These are phyloP conservation scores for Nakaseomyces bracarensis DNA, from an alignment of 1,139 yeast species.

Conservation along the genomic window DNA sequence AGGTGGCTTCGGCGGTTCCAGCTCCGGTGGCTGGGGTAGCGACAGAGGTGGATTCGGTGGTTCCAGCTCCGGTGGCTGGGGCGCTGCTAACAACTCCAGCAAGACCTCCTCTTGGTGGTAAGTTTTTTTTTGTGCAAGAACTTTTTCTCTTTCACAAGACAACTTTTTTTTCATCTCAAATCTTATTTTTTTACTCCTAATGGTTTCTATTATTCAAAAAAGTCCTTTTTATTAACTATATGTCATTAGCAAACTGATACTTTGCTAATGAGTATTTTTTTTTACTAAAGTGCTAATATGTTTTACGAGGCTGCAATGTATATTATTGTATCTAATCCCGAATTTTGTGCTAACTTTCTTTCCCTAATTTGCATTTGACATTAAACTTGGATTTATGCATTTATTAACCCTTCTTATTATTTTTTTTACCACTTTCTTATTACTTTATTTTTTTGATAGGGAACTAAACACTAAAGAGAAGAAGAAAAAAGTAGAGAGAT, in stretches of 20 bases:
- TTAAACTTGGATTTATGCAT: not conserved
- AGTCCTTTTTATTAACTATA: slow-evolving; percentile 10
- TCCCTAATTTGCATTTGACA: slow-evolving; percentile 8
- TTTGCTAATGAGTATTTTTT: not conserved
- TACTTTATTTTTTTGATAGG: slow-evolving; percentile 6
- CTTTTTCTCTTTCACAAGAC: slow-evolving; percentile 6
- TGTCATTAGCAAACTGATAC: not conserved
- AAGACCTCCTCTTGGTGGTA: slow-evolving; percentile 25
- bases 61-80: slow-evolving; percentile 22
- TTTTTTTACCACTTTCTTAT: too few relatives aligned
- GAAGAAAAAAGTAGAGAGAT: slow-evolving; percentile 7
- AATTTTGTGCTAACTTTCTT: slow-evolving; percentile 10
- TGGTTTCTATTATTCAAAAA: slow-evolving; percentile 6
- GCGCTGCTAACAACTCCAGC: slow-evolving; percentile 26
- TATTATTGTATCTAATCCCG: slow-evolving; percentile 4
- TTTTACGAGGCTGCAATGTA: slow-evolving; percentile 6
- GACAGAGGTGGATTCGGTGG: slow-evolving; percentile 13
- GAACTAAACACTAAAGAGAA: slow-evolving; percentile 4
- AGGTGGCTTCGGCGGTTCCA: slow-evolving; percentile 28
- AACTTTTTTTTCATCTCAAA: slow-evolving; percentile 7
- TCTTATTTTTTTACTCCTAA: slow-evolving; percentile 4
- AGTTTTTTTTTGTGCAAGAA: slow-evolving; percentile 8
- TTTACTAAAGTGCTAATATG: slow-evolving; percentile 3
- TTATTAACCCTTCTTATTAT: not conserved
- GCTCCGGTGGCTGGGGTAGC: slow-evolving; percentile 18